Base-by-base conservation (phyloP, 2,329 filamentous ascomycete genomes). In the Pseudocercospora pini-densiflorae region DNA sequence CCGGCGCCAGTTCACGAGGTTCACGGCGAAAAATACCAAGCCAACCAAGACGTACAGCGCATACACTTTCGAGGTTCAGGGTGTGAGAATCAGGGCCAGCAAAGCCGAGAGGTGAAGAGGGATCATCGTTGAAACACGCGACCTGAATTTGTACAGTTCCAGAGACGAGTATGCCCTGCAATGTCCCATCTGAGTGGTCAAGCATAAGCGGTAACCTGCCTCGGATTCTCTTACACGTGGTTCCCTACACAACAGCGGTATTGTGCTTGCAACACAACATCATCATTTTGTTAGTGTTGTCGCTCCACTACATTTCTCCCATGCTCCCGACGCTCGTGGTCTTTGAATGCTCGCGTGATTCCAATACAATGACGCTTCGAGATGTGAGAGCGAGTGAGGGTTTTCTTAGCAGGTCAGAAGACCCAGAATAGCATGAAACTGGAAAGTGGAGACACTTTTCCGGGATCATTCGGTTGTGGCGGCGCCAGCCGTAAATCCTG, bases 101-200 rank as follows among this genome's bases (percentile, higher is more conserved):
- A 36, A 31, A 36, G 33, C 33, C 12, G 12, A 36, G 12, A 36
- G 33, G 51, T 33, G 27, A 55, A 55, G 51, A 33, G 51, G 51
- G 51, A 55, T 55, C 51, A 55, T 55, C 10, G 51, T 31, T 55
- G 51, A 55, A 55, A 55, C 51, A 31, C 24, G 51, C 24, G 27
- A 55, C 51, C 24, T 14, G 27, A 19, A 33, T 9, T 19, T 29
- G 23, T n/a, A 24, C 49, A 54, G 49, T 10, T 54, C 21, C 49
- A 29, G 24, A 54, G 33, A 33, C 33, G 33, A 54, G 23, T 16
- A 27, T 24, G 51, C 51, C 51, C 51, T 55, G 51, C 16, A 55
- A 55, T 55, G 24, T 31, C 27, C 51, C 16, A 29, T 31, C 16
- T 55, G 51, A 55, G 24, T 55, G 51, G 51, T 55, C 24, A 27